Conservation (phyloP, 2,329 filamentous ascomycete genomes). For the Aspergillus awamori region DNA sequence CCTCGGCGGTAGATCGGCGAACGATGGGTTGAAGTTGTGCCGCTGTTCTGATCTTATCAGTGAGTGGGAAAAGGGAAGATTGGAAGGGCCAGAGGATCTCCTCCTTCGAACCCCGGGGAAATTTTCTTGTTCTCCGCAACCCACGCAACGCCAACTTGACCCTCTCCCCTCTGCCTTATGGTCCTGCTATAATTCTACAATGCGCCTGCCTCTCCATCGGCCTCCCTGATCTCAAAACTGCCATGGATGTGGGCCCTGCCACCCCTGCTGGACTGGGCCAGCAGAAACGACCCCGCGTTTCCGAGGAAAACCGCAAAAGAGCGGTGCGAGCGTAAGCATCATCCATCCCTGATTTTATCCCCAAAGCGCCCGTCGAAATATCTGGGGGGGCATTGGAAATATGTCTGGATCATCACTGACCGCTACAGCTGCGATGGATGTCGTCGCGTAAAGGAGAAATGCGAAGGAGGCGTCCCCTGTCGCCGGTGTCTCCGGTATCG, state of each 20-base stretch:
- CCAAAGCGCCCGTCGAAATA: background rate
- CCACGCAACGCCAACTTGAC: background rate
- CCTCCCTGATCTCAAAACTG: conserved; percentile 30
- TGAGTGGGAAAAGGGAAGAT: background rate
- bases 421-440: conserved; percentile 56
- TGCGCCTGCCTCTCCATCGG: conserved; percentile 26
- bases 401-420: background rate
- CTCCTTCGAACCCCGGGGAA: background rate
- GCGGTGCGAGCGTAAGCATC: conserved; percentile 44
- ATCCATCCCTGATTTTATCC: background rate
- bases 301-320: conserved; percentile 46
- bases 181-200: conserved; percentile 23
- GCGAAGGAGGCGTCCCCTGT: conserved; percentile 59
- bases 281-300: conserved; percentile 44
- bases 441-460: conserved; percentile 60
- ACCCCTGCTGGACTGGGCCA: conserved; percentile 31
- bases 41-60: conserved; percentile 2
- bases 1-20: background rate
- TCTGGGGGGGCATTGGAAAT: background rate
- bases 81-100: background rate
- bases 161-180: background rate
- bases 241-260: conserved; percentile 34
- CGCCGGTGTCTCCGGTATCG: conserved; percentile 56
- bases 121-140: conserved; percentile 7
- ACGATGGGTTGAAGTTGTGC: background rate